phyloP scores from a whole-genome alignment of 345 rosid species.

The Anacardium occidentale region DNA sequence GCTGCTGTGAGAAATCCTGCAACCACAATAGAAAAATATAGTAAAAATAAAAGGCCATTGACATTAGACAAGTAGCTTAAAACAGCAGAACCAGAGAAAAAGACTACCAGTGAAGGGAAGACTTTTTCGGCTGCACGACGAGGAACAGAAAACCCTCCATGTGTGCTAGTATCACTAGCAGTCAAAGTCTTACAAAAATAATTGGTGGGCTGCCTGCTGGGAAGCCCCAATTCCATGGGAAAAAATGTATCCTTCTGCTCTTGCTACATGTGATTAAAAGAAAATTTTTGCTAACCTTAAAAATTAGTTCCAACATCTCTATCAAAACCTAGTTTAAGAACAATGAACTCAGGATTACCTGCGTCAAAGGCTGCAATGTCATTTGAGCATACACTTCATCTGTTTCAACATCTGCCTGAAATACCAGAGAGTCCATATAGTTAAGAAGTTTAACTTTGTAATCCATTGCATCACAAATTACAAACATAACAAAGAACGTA shows the following conservation, averaged over 20 bases:
- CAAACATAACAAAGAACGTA: constrained; percentile 33
- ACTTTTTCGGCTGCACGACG: constrained; percentile 83
- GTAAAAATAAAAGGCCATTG: neutral
- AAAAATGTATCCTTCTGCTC: constrained; percentile 56
- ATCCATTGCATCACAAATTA: neutral
- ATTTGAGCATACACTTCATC: constrained; percentile 61
- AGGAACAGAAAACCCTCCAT: constrained; percentile 82
- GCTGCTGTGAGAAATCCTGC: constrained; percentile 42
- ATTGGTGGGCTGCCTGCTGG: constrained; percentile 61
- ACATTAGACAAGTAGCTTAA: constrained; percentile 8
- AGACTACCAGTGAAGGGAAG: constrained; percentile 63
- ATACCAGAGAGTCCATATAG: constrained; percentile 17
- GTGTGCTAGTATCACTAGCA: constrained; percentile 67
- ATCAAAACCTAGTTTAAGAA: neutral
- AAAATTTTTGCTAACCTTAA: neutral
- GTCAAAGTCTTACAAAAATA: constrained; percentile 57
- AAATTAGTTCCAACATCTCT: neutral
- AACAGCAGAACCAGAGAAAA: constrained; percentile 17
- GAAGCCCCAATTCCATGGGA: constrained; percentile 54
- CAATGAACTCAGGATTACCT: constrained; percentile 27
- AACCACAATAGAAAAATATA: neutral
- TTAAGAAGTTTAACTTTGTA: constrained; percentile 14
- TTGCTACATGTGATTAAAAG: constrained; percentile 29
- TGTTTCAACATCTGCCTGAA: constrained; percentile 57
- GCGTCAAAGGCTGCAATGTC: constrained; percentile 55